phyloP scores from a whole-genome alignment of 169 alveolate species.

The Plasmodium billcollinsi region DNA sequence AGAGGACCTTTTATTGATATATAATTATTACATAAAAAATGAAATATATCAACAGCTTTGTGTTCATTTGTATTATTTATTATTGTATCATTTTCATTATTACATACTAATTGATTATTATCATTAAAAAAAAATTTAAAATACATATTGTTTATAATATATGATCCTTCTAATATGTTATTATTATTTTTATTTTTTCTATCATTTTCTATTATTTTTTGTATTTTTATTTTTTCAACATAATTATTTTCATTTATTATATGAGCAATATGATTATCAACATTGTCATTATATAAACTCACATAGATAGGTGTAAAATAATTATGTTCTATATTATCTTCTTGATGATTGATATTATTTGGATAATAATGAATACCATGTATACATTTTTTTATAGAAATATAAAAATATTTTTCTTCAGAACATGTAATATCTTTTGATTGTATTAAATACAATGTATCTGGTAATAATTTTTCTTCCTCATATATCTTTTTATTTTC shows the following conservation, averaged over 20 bases:
- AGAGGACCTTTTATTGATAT: constrained; percentile 20
- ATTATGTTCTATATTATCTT: not conserved
- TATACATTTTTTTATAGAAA: constrained; percentile 34
- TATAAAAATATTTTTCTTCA: constrained; percentile 43
- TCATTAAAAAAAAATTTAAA: constrained; percentile 18
- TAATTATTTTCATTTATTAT: constrained; percentile 23
- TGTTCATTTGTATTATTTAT: not conserved
- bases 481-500: constrained; percentile 40
- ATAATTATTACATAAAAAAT: constrained; percentile 12
- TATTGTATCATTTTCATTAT: constrained; percentile 4
- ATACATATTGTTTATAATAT: constrained; percentile 17
- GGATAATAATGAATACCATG: constrained; percentile 63
- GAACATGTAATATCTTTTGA: constrained; percentile 16
- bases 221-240: constrained; percentile 26
- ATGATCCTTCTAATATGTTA: constrained; percentile 5
- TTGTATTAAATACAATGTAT: constrained; percentile 48
- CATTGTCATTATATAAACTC: constrained; percentile 50
- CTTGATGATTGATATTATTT: not conserved
- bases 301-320: constrained; percentile 46
- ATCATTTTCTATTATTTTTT: not conserved
- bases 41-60: constrained; percentile 4
- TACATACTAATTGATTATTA: constrained; percentile 20
- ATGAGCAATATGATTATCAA: constrained; percentile 35
- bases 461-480: constrained; percentile 47
- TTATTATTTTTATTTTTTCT: too few relatives aligned